A percentile compares a stretch with the other conserved stretches of the same genome.
Evolutionary conservation across 2,329 filamentous ascomycete genomes (phyloP).

Genomic region (Pseudovirgaria hyperparasitica): DNA sequence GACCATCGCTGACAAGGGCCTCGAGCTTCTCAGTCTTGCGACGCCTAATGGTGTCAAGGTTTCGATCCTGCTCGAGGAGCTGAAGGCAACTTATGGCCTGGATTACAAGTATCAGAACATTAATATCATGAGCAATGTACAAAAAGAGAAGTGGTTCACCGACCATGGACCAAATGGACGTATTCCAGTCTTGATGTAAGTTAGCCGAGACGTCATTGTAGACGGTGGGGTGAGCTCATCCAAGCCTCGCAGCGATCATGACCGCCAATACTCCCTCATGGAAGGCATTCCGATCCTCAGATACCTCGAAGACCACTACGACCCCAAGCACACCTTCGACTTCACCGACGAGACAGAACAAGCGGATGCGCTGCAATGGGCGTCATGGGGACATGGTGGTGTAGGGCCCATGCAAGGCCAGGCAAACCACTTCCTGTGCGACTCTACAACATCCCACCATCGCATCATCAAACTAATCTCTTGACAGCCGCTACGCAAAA

Average conservation of each 20-base stretch:
- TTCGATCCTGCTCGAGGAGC: slow-evolving; percentile 51
- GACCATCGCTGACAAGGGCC: slow-evolving; percentile 48
- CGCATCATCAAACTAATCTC: slow-evolving; percentile 5
- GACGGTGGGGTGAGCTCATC: slow-evolving; percentile 51
- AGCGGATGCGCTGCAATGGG: slow-evolving; percentile 45
- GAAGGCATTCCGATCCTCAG: slow-evolving; percentile 24
- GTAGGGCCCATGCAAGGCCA: slow-evolving; percentile 31
- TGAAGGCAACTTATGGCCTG: slow-evolving; percentile 50
- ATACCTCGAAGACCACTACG: slow-evolving; percentile 34
- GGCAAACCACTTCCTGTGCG: slow-evolving; percentile 26
- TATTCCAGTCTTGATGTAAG: no score
- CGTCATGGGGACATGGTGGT: slow-evolving; percentile 43
- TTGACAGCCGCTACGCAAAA: slow-evolving; percentile 23
- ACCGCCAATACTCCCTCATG: slow-evolving; percentile 9
- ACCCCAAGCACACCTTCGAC: slow-evolving; percentile 32
- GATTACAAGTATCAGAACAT: slow-evolving; percentile 47
- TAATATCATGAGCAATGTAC: slow-evolving; percentile 47
- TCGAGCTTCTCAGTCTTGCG: slow-evolving; percentile 49
- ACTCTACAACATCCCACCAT: not conserved
- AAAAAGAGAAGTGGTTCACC: slow-evolving; percentile 56
- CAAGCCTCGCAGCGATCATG: slow-evolving; percentile 33
- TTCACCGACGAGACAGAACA: slow-evolving; percentile 35
- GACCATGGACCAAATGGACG: slow-evolving; percentile 51
- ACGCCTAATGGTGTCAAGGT: slow-evolving; percentile 41
- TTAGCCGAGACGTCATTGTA: no score